These are phyloP conservation scores for Astrothelium subdiscretum DNA, from an alignment of 495 filamentous ascomycete species.

Conservation along the genomic window DNA sequence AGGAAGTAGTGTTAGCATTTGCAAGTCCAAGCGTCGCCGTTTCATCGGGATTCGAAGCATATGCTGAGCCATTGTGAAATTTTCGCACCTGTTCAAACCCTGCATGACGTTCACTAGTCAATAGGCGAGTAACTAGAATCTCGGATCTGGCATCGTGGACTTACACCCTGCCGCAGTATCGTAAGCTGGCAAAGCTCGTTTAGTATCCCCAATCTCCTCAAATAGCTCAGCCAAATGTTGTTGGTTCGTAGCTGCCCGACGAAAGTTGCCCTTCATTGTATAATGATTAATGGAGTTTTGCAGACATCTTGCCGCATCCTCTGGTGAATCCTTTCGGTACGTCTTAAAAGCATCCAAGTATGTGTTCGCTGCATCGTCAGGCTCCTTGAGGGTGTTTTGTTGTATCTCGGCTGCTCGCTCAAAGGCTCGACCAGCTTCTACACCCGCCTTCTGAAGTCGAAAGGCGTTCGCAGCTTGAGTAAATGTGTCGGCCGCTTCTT, in stretches of 20 bases:
- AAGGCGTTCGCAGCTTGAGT: slow-evolving; percentile 26
- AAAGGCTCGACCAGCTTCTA: slow-evolving; percentile 67
- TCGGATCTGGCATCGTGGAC: not conserved
- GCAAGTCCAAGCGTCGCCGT: not conserved
- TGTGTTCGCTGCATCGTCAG: slow-evolving; percentile 77
- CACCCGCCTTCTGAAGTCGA: slow-evolving; percentile 20
- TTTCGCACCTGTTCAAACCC: slow-evolving; percentile 46
- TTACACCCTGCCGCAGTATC: slow-evolving; percentile 63
- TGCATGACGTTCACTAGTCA: not conserved
- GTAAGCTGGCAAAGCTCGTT: slow-evolving; percentile 66
- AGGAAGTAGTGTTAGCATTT: not conserved
- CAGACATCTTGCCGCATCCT: slow-evolving; percentile 66
- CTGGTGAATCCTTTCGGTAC: slow-evolving; percentile 69
- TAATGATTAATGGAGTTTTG: slow-evolving; percentile 67
- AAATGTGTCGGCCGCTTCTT: slow-evolving; percentile 24
- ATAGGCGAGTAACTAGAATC: not conserved
- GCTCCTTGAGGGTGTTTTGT: slow-evolving; percentile 65
- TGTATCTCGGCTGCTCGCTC: slow-evolving; percentile 71
- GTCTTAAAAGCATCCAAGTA: slow-evolving; percentile 71
- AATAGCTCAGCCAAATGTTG: slow-evolving; percentile 74
- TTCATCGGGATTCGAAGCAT: not conserved
- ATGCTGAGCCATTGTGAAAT: slow-evolving; percentile 6
- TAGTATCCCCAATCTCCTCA: slow-evolving; percentile 69
- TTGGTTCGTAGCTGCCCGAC: slow-evolving; percentile 77
- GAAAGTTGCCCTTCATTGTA: slow-evolving; percentile 70